phyloP scores from a whole-genome alignment of 495 filamentous ascomycete species.

The Geopyxis carbonaria region DNA sequence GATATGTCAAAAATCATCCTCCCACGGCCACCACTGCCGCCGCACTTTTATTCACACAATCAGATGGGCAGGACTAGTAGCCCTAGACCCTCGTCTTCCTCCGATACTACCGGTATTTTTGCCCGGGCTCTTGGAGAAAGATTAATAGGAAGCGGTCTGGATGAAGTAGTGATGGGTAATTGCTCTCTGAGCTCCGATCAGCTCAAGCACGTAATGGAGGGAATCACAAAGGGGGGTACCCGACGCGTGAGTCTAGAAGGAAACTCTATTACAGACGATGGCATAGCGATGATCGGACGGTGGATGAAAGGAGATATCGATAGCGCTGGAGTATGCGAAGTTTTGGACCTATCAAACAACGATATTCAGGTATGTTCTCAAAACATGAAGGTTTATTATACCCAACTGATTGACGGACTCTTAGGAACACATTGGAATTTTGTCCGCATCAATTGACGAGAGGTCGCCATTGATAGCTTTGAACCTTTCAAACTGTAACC shows the following conservation, averaged over 20 bases:
- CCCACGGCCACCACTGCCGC: slow-evolving; percentile 31
- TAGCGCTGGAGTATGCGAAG: slow-evolving; percentile 54
- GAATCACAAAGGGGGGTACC: slow-evolving; percentile 53
- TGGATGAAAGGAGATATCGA: slow-evolving; percentile 38
- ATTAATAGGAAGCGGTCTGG: slow-evolving; percentile 54
- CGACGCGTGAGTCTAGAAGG: slow-evolving; percentile 65
- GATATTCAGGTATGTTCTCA: slow-evolving; percentile 32
- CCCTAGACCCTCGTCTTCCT: slow-evolving; percentile 4
- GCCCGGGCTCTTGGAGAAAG: slow-evolving; percentile 59
- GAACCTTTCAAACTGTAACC: slow-evolving; percentile 72
- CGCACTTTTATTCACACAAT: slow-evolving; percentile 5
- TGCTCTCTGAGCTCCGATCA: slow-evolving; percentile 53
- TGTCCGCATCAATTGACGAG: slow-evolving; percentile 41
- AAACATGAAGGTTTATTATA: background rate
- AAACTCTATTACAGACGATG: slow-evolving; percentile 55
- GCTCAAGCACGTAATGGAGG: slow-evolving; percentile 57
- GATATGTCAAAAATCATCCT: slow-evolving; percentile 80
- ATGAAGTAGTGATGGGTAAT: slow-evolving; percentile 69
- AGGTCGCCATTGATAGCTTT: slow-evolving; percentile 58
- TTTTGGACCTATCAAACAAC: slow-evolving; percentile 88
- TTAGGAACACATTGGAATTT: slow-evolving; percentile 46
- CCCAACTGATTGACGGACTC: background rate
- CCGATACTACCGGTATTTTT: slow-evolving; percentile 42
- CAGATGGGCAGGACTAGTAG: background rate
- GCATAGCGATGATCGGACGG: slow-evolving; percentile 54